phyloP scores from a whole-genome alignment of 1,284 basidiomycete genomes.

The Nidula niveotomentosa region DNA sequence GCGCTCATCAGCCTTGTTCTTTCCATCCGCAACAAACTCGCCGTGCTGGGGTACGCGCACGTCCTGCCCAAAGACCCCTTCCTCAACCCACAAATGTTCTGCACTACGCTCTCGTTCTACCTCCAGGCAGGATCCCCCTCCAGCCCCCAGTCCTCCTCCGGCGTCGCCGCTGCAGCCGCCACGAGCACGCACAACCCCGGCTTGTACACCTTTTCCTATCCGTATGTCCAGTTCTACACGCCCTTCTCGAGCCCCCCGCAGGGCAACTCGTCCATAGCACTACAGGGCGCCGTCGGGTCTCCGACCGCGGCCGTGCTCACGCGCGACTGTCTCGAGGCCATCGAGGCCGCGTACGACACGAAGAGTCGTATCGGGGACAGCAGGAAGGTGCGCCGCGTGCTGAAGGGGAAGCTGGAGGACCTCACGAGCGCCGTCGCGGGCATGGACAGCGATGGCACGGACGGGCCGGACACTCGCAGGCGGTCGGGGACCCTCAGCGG shows the following conservation, averaged over 20 bases:
- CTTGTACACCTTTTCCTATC: conserved; percentile 13
- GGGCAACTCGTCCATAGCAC: conserved; percentile 4
- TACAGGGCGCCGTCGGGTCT: conserved; percentile 3
- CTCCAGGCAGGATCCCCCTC: conserved; percentile 19
- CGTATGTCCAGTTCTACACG: conserved; percentile 4
- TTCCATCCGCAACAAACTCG: conserved; percentile 65
- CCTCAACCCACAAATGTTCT: conserved; percentile 59
- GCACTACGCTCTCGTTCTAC: conserved; percentile 36
- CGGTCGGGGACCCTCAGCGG: conserved; percentile 13
- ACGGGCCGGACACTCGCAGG: conserved; percentile 8
- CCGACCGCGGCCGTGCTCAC: conserved; percentile 33
- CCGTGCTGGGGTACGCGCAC: conserved; percentile 45
- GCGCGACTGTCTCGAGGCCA: conserved; percentile 44
- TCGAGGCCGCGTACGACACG: conserved; percentile 52
- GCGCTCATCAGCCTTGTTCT: conserved; percentile 69
- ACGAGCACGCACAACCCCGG: not conserved
- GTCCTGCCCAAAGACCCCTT: conserved; percentile 77
- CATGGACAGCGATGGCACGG: conserved; percentile 22
- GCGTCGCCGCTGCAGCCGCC: conserved; percentile 7
- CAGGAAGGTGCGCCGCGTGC: conserved; percentile 60
- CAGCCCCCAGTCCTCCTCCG: conserved; percentile 11
- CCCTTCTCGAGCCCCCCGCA: not conserved
- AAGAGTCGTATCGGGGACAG: conserved; percentile 51
- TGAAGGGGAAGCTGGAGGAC: conserved; percentile 35
- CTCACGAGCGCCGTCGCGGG: conserved; percentile 18